Percentiles rank a stretch among this genome's conserved stretches.
phyloP scores from a whole-genome alignment of 2,329 filamentous ascomycete genomes.

The Cladosporium colombiae region DNA sequence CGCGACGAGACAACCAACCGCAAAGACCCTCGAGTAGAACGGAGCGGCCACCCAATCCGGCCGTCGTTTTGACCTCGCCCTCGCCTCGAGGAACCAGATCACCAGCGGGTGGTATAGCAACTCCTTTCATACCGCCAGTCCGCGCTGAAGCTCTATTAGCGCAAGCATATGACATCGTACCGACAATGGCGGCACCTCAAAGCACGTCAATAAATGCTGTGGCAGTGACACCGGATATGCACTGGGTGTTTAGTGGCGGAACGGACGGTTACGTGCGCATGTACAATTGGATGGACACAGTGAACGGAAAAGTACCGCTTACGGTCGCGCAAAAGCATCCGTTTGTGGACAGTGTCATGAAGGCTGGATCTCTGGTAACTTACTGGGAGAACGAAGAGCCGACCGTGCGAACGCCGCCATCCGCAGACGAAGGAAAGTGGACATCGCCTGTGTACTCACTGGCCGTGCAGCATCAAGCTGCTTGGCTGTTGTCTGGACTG shows the following conservation, averaged over 20 bases:
- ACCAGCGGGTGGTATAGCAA: slow-evolving; percentile 31
- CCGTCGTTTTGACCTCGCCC: slow-evolving; percentile 51
- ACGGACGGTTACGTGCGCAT: slow-evolving; percentile 95
- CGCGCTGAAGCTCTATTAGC: slow-evolving; percentile 78
- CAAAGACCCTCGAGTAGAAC: slow-evolving; percentile 16
- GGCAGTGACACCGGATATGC: slow-evolving; percentile 86
- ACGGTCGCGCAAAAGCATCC: slow-evolving; percentile 95
- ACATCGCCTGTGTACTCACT: slow-evolving; percentile 90
- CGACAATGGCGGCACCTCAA: slow-evolving; percentile 94
- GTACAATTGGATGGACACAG: slow-evolving; percentile 92
- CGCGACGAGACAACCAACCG: slow-evolving; percentile 36
- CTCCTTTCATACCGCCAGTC: slow-evolving; percentile 46
- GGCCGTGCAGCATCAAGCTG: slow-evolving; percentile 81
- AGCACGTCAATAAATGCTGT: slow-evolving; percentile 94
- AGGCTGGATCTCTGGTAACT: slow-evolving; percentile 88
- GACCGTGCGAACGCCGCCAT: slow-evolving; percentile 33
- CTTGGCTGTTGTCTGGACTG: slow-evolving; percentile 89
- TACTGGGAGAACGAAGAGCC: slow-evolving; percentile 97
- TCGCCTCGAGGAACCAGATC: slow-evolving; percentile 43
- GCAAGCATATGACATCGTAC: slow-evolving; percentile 86
- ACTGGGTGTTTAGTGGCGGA: slow-evolving; percentile 92
- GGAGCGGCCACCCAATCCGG: slow-evolving; percentile 40
- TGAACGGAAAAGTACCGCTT: slow-evolving; percentile 89
- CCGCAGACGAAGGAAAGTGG: slow-evolving; percentile 53
- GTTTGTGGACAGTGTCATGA: slow-evolving; percentile 95